phyloP scores from a whole-genome alignment of 2,329 filamentous ascomycete genomes.

The Ramularia collo-cygni region DNA sequence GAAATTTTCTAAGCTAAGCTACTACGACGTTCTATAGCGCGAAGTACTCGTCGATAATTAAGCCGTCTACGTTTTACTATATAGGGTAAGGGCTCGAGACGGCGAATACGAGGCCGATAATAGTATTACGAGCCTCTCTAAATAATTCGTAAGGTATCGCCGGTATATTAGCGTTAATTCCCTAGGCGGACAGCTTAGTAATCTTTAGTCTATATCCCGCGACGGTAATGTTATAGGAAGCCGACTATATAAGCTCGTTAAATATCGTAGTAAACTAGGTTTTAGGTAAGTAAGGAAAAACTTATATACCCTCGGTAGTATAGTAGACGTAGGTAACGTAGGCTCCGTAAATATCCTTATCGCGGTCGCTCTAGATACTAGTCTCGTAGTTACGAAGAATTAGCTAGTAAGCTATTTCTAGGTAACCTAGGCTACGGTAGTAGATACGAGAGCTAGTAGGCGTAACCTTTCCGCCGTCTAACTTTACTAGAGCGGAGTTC shows the following conservation, averaged over 20 bases:
- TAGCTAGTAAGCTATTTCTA: background rate
- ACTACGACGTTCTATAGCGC: background rate
- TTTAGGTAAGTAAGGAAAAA: background rate
- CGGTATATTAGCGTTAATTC: background rate
- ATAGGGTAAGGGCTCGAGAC: background rate
- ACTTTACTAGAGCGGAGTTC: background rate
- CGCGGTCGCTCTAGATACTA: background rate
- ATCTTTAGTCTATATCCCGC: background rate
- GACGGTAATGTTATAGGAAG: background rate
- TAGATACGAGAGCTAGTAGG: background rate
- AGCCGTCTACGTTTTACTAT: background rate
- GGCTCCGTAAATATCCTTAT: background rate
- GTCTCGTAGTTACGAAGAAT: background rate
- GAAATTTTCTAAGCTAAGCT: background rate
- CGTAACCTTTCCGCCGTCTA: background rate
- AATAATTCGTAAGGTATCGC: background rate
- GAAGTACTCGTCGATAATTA: background rate
- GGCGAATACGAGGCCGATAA: background rate
- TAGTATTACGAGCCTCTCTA: background rate
- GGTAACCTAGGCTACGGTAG: background rate
- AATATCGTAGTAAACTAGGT: background rate
- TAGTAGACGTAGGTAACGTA: background rate
- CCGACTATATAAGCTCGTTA: background rate
- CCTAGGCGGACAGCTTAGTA: background rate
- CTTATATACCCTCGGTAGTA: background rate